These are phyloP conservation scores for Penicillium fuscoglaucum DNA, from an alignment of 2,329 filamentous ascomycete genomes.

Conservation along the genomic window DNA sequence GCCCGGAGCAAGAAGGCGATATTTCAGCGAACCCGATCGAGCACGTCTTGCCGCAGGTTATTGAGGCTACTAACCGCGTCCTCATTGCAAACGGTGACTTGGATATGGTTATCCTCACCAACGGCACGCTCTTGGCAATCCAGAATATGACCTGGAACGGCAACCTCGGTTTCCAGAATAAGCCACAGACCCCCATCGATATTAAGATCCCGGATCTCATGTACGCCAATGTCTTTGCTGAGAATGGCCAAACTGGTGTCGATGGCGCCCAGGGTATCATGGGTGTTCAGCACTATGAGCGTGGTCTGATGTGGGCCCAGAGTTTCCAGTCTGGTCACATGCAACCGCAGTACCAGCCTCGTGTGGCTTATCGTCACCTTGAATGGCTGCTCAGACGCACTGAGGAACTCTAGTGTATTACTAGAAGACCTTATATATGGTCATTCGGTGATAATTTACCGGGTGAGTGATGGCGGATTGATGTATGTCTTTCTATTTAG, in stretches of 20 bases:
- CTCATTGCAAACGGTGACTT: conserved; percentile 72
- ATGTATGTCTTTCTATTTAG: neutral
- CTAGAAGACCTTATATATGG: neutral
- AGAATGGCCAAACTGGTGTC: conserved; percentile 64
- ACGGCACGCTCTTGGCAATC: conserved; percentile 70
- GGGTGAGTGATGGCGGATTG: too few relatives aligned
- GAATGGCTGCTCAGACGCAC: conserved; percentile 36
- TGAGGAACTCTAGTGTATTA: conserved; percentile 24
- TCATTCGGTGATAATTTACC: too few relatives aligned
- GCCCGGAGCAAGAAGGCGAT: conserved; percentile 38
- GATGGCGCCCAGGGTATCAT: conserved; percentile 64
- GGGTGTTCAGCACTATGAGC: conserved; percentile 71
- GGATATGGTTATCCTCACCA: conserved; percentile 69
- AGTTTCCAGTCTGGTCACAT: conserved; percentile 40
- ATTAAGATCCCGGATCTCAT: conserved; percentile 55
- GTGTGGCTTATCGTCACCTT: conserved; percentile 67
- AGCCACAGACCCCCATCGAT: conserved; percentile 56
- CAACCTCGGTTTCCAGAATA: conserved; percentile 66
- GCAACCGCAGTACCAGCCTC: conserved; percentile 65
- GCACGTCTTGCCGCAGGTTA: conserved; percentile 47
- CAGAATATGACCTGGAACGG: conserved; percentile 85
- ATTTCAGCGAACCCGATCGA: conserved; percentile 55
- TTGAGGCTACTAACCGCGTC: conserved; percentile 64
- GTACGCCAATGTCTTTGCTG: conserved; percentile 49
- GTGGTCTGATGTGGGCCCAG: conserved; percentile 70